Evolutionary conservation across 805 yeast species (phyloP), one percentile per base, ranked within the genome.

Genomic region (Kazachstania bromeliacearum): DNA sequence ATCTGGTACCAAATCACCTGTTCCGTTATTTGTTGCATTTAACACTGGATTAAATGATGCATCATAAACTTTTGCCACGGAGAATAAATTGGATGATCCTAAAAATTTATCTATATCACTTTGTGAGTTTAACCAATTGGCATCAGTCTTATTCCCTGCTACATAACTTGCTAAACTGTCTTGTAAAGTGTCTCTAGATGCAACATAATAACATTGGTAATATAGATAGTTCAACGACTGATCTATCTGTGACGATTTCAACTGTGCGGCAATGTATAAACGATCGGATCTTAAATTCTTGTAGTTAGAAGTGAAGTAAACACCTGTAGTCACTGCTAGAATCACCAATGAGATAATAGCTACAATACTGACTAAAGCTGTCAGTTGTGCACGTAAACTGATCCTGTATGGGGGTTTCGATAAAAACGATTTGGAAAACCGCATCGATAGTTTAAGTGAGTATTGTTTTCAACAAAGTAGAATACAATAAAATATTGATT

Each of bases 171-270:
- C 66, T 33, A 85, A 60, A 0, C 92, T 76, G 10, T 58, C 48
- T 42, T 77, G 79, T 7, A 87, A 53, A 1, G 77, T 57, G 39
- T 76, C 82, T 46, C 78, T 69, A 3, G 75, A 65, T 1, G 84
- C 62, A 7, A 85, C 61, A 65, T 81, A 77, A 38, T 70, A 69
- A 2, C 78, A 70, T 56, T 85, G 94, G 51, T 78, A 82, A 53
- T 75, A 79, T 19, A 74, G 63, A 41, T 67, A 70, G 40, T 71
- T 71, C 39, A 83, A 62, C 28, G 75, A 71, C 58, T 85, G 95
- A 37, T 69, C 70, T 15, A 85, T 64, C 56, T 87, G 95, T 0
- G 88, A 72, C 0, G 89, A 75, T 56, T 85, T 85, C 38, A 87
- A 63, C 55, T 82, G 82, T 2, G 95, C 82, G 15, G 85, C 82